Conservation (phyloP, 2,329 filamentous ascomycete species). For the Exophiala lecanii-corni region DNA sequence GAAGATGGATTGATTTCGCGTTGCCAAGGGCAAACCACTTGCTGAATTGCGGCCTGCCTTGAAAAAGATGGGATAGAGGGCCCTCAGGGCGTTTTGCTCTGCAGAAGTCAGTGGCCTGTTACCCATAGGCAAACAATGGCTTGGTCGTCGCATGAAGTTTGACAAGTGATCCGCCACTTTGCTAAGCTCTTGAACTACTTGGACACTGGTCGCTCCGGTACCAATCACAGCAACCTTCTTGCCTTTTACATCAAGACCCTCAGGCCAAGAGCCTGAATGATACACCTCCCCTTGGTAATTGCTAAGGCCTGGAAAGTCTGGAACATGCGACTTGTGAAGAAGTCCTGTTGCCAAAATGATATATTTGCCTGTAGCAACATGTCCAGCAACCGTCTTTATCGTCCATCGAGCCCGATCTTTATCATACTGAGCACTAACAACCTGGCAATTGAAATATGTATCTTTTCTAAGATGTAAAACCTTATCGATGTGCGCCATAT, state of each 20-base stretch:
- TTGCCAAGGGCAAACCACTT: slow-evolving; percentile 57
- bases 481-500: slow-evolving; percentile 40
- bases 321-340: slow-evolving; percentile 50
- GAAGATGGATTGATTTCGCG: slow-evolving; percentile 39
- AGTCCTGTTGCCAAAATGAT: slow-evolving; percentile 30
- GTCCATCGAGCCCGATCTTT: slow-evolving; percentile 34
- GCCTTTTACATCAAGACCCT: slow-evolving; percentile 50
- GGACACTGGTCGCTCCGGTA: slow-evolving; percentile 61
- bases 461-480: slow-evolving; percentile 38
- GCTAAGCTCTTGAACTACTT: slow-evolving; percentile 58
- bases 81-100: slow-evolving; percentile 49
- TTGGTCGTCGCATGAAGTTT: slow-evolving; percentile 60
- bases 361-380: slow-evolving; percentile 20
- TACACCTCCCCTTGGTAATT: slow-evolving; percentile 57
- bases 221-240: slow-evolving; percentile 61
- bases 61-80: slow-evolving; percentile 50
- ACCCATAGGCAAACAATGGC: slow-evolving; percentile 59
- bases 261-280: slow-evolving; percentile 59
- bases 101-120: slow-evolving; percentile 44
- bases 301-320: slow-evolving; percentile 55
- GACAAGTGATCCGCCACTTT: slow-evolving; percentile 49
- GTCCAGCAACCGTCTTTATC: slow-evolving; percentile 35
- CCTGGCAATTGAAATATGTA: slow-evolving; percentile 31
- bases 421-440: slow-evolving; percentile 35
- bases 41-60: slow-evolving; percentile 47